Conservation (phyloP, 225 moss, liverwort and hornwort genomes). For the Thuidium tamariscinum region DNA sequence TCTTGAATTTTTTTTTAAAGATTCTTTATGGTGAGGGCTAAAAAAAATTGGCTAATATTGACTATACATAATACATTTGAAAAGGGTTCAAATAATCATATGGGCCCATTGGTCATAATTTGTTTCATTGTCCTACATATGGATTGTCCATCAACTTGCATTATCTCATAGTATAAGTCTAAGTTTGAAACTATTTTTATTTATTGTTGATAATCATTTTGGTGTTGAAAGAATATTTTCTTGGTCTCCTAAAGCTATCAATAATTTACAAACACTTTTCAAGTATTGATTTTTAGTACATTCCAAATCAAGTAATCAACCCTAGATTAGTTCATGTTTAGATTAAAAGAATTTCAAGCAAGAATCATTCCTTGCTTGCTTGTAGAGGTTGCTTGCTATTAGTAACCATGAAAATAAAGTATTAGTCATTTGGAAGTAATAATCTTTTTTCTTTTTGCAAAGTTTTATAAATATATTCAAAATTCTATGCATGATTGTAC, state of each 20-base stretch:
- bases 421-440: background rate
- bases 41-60: background rate
- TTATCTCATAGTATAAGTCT: background rate
- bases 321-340: background rate
- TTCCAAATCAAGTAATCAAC: background rate
- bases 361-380: too few relatives aligned
- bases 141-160: background rate
- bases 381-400: too few relatives aligned
- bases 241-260: background rate
- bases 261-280: background rate
- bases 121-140: fast-evolving
- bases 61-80: fast-evolving
- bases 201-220: background rate
- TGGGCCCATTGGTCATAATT: background rate
- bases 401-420: background rate
- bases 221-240: background rate
- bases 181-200: background rate
- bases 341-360: background rate
- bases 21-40: fast-evolving
- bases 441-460: too few relatives aligned
- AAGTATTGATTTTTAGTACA: background rate
- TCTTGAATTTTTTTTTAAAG: background rate
- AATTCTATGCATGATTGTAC: background rate
- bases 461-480: background rate
- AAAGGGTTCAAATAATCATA: background rate